Evolutionary conservation across 352 stramenopile genomes (phyloP).

Genomic region (Pythium phragmiticola): DNA sequence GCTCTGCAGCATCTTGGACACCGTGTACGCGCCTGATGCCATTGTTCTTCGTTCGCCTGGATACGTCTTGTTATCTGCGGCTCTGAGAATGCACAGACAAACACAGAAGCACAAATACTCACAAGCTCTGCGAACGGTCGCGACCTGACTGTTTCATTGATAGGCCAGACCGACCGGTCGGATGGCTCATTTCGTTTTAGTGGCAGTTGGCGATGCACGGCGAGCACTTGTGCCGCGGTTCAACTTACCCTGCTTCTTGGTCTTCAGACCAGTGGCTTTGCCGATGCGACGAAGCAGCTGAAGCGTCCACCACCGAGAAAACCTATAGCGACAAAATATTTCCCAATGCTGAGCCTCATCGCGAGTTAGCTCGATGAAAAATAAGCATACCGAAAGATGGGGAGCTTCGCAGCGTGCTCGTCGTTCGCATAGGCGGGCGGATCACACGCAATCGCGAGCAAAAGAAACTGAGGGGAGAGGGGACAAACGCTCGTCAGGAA

Average conservation of each 20-base stretch:
- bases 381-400: conserved; percentile 62
- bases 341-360: background rate
- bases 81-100: background rate
- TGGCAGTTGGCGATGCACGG: background rate
- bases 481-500: background rate
- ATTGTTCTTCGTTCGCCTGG: background rate
- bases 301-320: conserved; percentile 82
- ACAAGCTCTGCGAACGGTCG: conserved; percentile 7
- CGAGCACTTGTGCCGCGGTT: background rate
- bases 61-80: background rate
- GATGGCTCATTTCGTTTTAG: background rate
- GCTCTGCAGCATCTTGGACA: conserved; percentile 82
- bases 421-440: conserved; percentile 49
- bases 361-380: background rate
- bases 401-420: conserved; percentile 49
- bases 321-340: conserved; percentile 31
- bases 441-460: conserved; percentile 80
- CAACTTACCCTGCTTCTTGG: conserved; percentile 53
- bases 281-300: conserved; percentile 78
- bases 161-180: background rate
- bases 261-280: conserved; percentile 73
- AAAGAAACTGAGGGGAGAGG: conserved; percentile 52
- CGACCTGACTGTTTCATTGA: conserved; percentile 21
- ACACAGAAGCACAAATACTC: background rate
- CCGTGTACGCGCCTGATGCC: conserved; percentile 69